A percentile compares a stretch with the other conserved stretches of the same genome.
Evolutionary conservation across 257 asterid species (phyloP).

Genomic region (Solanum sparsipilum): DNA sequence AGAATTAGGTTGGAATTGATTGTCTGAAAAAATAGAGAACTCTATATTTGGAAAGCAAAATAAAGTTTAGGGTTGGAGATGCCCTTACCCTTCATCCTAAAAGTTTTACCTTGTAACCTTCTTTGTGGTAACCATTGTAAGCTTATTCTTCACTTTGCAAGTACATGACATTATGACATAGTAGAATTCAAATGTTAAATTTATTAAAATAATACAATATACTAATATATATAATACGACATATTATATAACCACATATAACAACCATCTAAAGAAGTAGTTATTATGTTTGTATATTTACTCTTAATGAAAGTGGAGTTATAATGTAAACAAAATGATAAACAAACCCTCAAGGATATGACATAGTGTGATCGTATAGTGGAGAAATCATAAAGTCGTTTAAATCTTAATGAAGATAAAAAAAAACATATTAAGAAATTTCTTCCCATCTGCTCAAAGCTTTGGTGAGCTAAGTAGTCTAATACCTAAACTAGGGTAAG

Average conservation of each 20-base stretch:
- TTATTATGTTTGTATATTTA: not conserved
- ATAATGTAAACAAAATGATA: not conserved
- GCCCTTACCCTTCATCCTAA: not conserved
- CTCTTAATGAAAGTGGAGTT: not conserved
- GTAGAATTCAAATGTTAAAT: not conserved
- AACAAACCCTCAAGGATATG: not conserved
- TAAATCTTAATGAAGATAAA: not conserved
- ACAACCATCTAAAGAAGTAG: not conserved
- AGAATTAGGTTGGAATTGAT: no score
- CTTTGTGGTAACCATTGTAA: no score
- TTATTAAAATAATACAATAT: not conserved
- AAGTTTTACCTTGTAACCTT: not conserved
- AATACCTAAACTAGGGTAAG: accelerated
- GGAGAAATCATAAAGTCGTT: not conserved
- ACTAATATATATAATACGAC: not conserved
- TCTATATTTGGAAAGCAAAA: no score
- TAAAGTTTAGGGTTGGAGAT: no score
- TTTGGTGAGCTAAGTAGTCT: not conserved
- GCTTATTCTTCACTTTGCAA: not conserved
- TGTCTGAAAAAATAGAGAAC: no score
- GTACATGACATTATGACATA: not conserved
- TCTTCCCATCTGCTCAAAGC: not conserved
- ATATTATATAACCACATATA: accelerated
- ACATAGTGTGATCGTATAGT: not conserved
- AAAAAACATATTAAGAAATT: not conserved